Base-by-base conservation (phyloP, 2,329 filamentous ascomycete genomes). In the Exophiala sp. region DNA sequence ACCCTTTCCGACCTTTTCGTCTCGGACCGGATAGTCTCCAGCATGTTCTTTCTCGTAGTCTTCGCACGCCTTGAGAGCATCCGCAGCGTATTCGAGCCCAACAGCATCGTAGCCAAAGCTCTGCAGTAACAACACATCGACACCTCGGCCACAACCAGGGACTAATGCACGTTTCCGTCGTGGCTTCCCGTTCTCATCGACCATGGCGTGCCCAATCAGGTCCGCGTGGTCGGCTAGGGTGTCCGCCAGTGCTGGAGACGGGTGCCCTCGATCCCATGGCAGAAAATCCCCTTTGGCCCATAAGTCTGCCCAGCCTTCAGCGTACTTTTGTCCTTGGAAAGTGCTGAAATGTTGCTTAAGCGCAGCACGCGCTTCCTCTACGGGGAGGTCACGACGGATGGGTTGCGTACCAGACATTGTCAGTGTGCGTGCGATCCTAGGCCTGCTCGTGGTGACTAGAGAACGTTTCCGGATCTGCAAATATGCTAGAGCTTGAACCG, bases 71-170 rank as follows among this genome's bases (percentile, higher is more conserved):
- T 72, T 66, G 3, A 77, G 55, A 1, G 75, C 83, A 14, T 71
- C 73, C 7, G 74, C 65, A 41, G 84, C 85, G 51, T 81, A 79
- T 66, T 95, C 90, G 1, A 95, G 71, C 0, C 89, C 91, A 64
- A 82, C 85, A 1, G 84, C 83, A 70, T 95, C 86, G 67, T 88
- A 94, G 1, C 90, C 90, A 65, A 86, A 82, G 8, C 82, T 82
- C 46, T 84, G 81, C 41, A 95, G 78, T 35, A 95, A 75, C 8
- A 89, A 76, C 1, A 90, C 87, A 71, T 95, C 91, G 65, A 94
- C 87, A 4, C 90, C 91, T 43, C 82, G 80, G 0, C 90, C 91
- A 69, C 90, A 95, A 4, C 89, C 90, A 0, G 90, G 88, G 0
- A 95, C 86, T 7, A 95, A 75, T 1, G 86, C 89, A 52, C 74